Evolutionary conservation across 257 asterid species (phyloP).

Genomic region (Jaltomata sinuosa): DNA sequence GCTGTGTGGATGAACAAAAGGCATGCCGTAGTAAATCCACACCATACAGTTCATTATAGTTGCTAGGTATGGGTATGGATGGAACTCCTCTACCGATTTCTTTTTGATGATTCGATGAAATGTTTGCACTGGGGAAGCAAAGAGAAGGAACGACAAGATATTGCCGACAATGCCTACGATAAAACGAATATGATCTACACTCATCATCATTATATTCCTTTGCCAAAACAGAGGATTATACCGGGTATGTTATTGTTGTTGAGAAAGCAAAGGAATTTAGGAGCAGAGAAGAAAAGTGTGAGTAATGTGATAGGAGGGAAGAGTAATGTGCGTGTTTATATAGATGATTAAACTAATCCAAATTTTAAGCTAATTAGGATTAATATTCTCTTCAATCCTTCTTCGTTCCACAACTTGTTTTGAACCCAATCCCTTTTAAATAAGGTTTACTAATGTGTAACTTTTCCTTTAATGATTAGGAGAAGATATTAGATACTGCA

Average conservation of each 20-base stretch:
- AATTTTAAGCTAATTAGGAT: too few species aligned
- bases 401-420: too few species aligned
- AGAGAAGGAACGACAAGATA: conserved; percentile 20
- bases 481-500: too few species aligned
- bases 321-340: background rate
- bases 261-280: background rate
- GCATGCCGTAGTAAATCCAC: too few species aligned
- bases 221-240: too few species aligned
- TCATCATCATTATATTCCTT: background rate
- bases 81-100: conserved; percentile 50
- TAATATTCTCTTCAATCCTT: too few species aligned
- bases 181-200: background rate
- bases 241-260: too few species aligned
- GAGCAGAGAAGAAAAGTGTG: background rate
- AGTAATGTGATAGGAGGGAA: background rate
- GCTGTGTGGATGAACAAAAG: too few species aligned
- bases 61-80: conserved; percentile 54
- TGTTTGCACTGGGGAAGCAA: conserved; percentile 32
- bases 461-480: too few species aligned
- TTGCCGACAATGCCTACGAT: conserved; percentile 5
- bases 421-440: too few species aligned
- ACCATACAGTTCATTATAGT: conserved; percentile 46
- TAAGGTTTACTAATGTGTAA: too few species aligned
- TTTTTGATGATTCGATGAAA: conserved; percentile 33
- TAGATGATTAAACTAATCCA: background rate